Percentiles rank a stretch among this genome's conserved stretches.
Evolutionary conservation across 2,329 filamentous ascomycete genomes (phyloP).

Genomic region (Pseudopyrenochaeta lycopersici): DNA sequence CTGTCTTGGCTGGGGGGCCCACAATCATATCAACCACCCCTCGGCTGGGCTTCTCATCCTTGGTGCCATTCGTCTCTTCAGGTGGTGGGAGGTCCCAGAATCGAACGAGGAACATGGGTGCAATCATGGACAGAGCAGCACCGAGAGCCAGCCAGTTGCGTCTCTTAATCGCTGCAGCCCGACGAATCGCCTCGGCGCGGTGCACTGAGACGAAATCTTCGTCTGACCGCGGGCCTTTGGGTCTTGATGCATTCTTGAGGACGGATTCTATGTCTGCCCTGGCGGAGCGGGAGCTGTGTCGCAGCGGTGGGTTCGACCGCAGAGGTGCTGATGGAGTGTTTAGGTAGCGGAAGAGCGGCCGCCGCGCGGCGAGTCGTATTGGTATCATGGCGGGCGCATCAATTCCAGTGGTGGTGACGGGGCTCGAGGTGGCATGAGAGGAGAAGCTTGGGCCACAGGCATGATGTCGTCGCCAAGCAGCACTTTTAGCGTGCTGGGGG

Average conservation of each 20-base stretch:
- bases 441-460: slow-evolving; percentile 16
- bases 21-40: slow-evolving; percentile 35
- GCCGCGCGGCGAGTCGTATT: slow-evolving; percentile 39
- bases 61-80: slow-evolving; percentile 22
- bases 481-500: slow-evolving; percentile 11
- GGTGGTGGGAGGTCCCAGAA: slow-evolving; percentile 40
- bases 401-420: not conserved
- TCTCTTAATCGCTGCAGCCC: slow-evolving; percentile 33
- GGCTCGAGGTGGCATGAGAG: slow-evolving; percentile 7
- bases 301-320: slow-evolving; percentile 20
- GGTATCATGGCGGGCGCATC: slow-evolving; percentile 39
- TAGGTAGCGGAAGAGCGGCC: slow-evolving; percentile 42
- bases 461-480: slow-evolving; percentile 32
- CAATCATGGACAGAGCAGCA: slow-evolving; percentile 47
- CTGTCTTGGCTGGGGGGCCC: slow-evolving; percentile 37
- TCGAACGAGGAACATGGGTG: slow-evolving; percentile 45
- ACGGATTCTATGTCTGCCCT: slow-evolving; percentile 23
- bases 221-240: slow-evolving; percentile 20
- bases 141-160: slow-evolving; percentile 47
- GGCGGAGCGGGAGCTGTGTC: slow-evolving; percentile 26
- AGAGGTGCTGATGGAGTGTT: slow-evolving; percentile 22
- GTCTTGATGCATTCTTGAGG: slow-evolving; percentile 13
- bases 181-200: slow-evolving; percentile 42
- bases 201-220: slow-evolving; percentile 45
- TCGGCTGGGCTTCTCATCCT: slow-evolving; percentile 31